phyloP scores from a whole-genome alignment of 2,329 filamentous ascomycete genomes.

The Didymella exigua region DNA sequence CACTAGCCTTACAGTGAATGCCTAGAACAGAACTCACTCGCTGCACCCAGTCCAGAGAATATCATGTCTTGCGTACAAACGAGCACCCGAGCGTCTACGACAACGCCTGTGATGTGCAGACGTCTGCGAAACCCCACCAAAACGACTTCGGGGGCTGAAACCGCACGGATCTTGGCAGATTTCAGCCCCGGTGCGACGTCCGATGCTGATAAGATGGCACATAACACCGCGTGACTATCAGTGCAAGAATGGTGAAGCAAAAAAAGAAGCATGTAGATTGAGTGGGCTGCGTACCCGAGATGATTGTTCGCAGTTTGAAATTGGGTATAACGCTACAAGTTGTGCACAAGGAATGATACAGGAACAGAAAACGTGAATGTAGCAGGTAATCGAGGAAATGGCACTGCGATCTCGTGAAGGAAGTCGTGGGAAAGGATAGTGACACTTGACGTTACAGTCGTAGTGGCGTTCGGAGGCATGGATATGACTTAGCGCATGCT shows the following conservation, averaged over 20 bases:
- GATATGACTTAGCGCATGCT: constrained; percentile 8
- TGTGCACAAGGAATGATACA: neutral
- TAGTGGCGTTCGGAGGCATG: neutral
- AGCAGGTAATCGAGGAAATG: neutral
- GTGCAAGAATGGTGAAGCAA: neutral
- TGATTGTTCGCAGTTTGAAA: neutral
- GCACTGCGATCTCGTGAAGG: neutral
- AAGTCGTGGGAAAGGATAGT: neutral
- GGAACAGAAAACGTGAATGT: neutral
- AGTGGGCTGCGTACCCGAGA: neutral
- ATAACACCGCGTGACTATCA: neutral
- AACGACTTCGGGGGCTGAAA: neutral
- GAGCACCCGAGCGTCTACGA: neutral
- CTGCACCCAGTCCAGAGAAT: too few relatives aligned
- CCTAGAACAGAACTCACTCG: too few relatives aligned
- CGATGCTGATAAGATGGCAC: neutral
- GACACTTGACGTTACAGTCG: neutral
- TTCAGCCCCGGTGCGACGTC: neutral
- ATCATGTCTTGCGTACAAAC: neutral
- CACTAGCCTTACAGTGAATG: neutral
- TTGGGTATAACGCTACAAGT: constrained; percentile 9
- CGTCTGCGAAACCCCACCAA: neutral
- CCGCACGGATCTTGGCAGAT: neutral
- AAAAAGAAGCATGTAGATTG: neutral
- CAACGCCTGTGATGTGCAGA: neutral